Evolutionary conservation across 2,329 filamentous ascomycete genomes (phyloP).

Genomic region (Arthrobotrys sinensis): DNA sequence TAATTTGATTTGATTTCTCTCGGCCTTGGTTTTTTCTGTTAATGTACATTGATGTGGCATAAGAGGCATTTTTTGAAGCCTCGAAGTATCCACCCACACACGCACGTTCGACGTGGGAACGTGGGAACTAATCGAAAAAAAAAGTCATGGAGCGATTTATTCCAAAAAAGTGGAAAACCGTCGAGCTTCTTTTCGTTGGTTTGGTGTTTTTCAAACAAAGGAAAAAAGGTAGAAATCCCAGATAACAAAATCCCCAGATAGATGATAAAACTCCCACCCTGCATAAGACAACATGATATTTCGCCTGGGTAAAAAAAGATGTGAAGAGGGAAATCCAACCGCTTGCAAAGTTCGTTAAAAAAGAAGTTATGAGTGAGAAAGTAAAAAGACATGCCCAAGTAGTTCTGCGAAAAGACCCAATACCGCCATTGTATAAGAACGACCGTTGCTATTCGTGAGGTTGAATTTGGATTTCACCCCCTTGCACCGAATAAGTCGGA

Average conservation of each 20-base stretch:
- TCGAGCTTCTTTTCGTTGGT: conserved; percentile 16
- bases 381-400: conserved; percentile 38
- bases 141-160: conserved; percentile 21
- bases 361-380: conserved; percentile 28
- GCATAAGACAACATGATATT: conserved; percentile 55
- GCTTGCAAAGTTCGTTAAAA: conserved; percentile 50
- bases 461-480: conserved; percentile 38
- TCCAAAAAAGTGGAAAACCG: conserved; percentile 1
- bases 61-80: conserved; percentile 32
- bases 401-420: conserved; percentile 39
- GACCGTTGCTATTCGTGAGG: conserved; percentile 54
- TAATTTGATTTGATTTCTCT: conserved; percentile 40
- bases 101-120: conserved; percentile 33
- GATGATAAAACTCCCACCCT: conserved; percentile 54
- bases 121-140: conserved; percentile 40
- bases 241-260: conserved; percentile 38
- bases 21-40: conserved; percentile 33
- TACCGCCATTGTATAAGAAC: conserved; percentile 52
- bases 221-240: conserved; percentile 26
- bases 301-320: conserved; percentile 53
- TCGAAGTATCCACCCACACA: conserved; percentile 35
- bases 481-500: conserved; percentile 51
- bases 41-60: conserved; percentile 57
- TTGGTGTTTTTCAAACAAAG: conserved; percentile 13
- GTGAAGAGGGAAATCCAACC: conserved; percentile 33